phyloP scores from a whole-genome alignment of 495 filamentous ascomycete species.

The Copromyces sp. region DNA sequence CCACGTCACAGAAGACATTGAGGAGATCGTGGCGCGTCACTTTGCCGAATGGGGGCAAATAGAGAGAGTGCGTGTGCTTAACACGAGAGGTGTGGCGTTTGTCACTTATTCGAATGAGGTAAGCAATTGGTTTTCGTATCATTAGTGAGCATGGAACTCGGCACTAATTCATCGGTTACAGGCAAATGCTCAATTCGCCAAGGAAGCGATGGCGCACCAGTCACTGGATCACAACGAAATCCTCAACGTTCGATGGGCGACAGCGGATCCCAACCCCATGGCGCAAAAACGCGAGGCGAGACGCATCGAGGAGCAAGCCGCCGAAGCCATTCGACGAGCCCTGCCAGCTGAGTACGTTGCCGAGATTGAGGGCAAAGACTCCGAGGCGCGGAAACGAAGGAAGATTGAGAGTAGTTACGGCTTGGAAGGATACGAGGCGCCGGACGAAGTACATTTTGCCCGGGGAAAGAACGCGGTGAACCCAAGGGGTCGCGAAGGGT shows the following conservation, averaged over 20 bases:
- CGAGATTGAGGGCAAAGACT: conserved; percentile 86
- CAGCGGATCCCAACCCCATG: conserved; percentile 89
- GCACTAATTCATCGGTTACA: conserved; percentile 31
- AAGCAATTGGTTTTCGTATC: not conserved
- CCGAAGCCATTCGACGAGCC: conserved; percentile 82
- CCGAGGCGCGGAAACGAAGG: conserved; percentile 73
- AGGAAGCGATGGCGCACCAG: conserved; percentile 85
- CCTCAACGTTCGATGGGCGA: conserved; percentile 95
- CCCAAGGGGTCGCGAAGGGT: conserved; percentile 41
- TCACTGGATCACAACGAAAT: conserved; percentile 73
- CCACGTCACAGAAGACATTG: conserved; percentile 94
- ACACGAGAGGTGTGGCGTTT: conserved; percentile 80
- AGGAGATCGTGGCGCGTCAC: conserved; percentile 89
- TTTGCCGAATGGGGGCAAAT: conserved; percentile 92
- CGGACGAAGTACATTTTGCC: conserved; percentile 90
- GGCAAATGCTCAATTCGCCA: conserved; percentile 80
- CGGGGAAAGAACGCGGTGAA: conserved; percentile 50
- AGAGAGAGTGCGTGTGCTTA: conserved; percentile 84
- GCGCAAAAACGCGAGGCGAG: conserved; percentile 87
- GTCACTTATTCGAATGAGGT: conserved; percentile 77
- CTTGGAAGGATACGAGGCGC: conserved; percentile 82
- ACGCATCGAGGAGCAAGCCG: conserved; percentile 93
- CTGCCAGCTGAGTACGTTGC: conserved; percentile 88
- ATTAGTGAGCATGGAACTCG: not conserved
- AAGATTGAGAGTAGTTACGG: conserved; percentile 88